Conservation (phyloP, 495 filamentous ascomycete genomes). For the Penicillium steckii region DNA sequence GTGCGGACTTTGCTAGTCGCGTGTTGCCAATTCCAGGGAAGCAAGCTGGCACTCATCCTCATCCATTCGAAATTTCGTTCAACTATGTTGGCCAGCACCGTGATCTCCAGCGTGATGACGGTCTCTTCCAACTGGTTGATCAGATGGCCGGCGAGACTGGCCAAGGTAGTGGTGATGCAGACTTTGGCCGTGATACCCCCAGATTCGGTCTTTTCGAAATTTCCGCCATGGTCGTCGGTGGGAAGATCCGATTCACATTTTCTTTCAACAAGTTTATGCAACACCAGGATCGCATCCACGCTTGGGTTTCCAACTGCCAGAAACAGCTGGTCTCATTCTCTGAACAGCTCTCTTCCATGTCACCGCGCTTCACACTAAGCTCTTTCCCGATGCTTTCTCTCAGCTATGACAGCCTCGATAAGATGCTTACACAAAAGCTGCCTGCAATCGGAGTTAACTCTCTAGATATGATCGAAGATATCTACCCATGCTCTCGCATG, state of each 20-base stretch:
- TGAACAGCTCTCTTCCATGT: conserved; percentile 45
- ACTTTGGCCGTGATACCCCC: conserved; percentile 54
- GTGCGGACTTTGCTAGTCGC: conserved; percentile 49
- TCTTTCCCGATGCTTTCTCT: conserved; percentile 63
- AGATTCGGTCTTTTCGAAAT: conserved; percentile 68
- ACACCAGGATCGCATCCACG: conserved; percentile 53
- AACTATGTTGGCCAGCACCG: conserved; percentile 67
- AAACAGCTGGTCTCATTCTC: conserved; percentile 51
- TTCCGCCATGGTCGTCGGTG: conserved; percentile 57
- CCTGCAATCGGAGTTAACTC: conserved; percentile 46
- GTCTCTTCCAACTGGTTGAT: conserved; percentile 58
- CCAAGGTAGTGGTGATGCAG: conserved; percentile 49
- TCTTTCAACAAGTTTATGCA: conserved; percentile 60
- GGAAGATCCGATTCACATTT: conserved; percentile 62
- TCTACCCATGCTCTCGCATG: conserved; percentile 66
- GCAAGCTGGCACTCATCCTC: conserved; percentile 43
- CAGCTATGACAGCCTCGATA: conserved; percentile 55
- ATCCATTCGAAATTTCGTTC: conserved; percentile 69
- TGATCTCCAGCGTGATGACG: conserved; percentile 59
- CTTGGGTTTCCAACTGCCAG: conserved; percentile 61
- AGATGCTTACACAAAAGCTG: conserved; percentile 42
- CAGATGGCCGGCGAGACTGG: conserved; percentile 48
- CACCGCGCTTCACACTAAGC: conserved; percentile 55
- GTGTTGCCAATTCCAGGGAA: conserved; percentile 43
- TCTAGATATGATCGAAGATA: conserved; percentile 52